Conservation (phyloP, 306 rosid species). For the Vachellia collinsii region DNA sequence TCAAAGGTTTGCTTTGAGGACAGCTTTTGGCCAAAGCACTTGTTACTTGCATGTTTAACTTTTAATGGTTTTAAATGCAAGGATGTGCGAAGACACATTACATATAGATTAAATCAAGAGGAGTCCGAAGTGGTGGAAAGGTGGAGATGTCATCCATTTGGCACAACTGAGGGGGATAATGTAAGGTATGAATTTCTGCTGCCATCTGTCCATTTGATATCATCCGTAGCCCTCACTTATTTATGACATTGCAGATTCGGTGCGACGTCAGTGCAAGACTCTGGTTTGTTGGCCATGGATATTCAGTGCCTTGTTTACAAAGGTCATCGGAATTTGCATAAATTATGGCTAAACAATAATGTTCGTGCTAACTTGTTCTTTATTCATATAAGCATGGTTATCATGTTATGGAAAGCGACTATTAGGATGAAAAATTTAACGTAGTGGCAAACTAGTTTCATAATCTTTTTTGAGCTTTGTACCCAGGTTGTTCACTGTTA, state of each 20-base stretch:
- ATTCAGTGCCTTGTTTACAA: constrained; percentile 23
- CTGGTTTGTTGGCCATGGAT: constrained; percentile 11
- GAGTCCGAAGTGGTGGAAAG: constrained; percentile 9
- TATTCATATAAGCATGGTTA: not conserved
- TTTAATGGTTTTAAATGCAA: not conserved
- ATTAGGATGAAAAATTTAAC: not conserved
- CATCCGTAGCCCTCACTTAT: not conserved
- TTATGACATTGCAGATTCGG: constrained; percentile 5
- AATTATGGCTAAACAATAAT: constrained; percentile 22
- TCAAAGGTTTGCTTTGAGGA: not conserved
- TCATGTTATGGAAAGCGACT: not conserved
- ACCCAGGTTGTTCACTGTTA: constrained; percentile 10
- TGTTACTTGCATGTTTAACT: not conserved
- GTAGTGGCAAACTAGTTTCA: not conserved
- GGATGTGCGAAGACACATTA: constrained; percentile 17
- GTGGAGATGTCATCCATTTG: constrained; percentile 20
- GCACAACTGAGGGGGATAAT: not conserved
- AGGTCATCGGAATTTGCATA: constrained; percentile 9
- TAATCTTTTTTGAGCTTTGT: not conserved
- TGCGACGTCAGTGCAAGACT: constrained; percentile 3
- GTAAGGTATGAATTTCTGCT: constrained; percentile 3
- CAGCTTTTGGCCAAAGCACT: not conserved
- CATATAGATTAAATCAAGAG: constrained; percentile 9
- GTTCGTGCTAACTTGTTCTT: not conserved
- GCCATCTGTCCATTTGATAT: not conserved